A percentile compares a stretch with the other conserved stretches of the same genome.
phyloP scores from a whole-genome alignment of 1,284 basidiomycete genomes.

The Testicularia cyperi region DNA sequence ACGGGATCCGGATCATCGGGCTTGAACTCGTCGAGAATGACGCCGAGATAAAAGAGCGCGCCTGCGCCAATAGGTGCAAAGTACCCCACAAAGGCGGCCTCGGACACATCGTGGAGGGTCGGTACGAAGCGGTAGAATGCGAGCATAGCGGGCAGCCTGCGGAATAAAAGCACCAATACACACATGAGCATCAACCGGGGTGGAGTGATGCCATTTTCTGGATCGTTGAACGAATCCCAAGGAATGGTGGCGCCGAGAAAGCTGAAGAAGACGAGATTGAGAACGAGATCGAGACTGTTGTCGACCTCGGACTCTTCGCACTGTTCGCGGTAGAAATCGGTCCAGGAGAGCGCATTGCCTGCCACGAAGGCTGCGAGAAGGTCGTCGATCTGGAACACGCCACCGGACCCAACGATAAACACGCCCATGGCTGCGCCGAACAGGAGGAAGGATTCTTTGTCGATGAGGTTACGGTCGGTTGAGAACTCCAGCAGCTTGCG shows the following conservation, averaged over 20 bases:
- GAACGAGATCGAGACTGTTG: constrained; percentile 47
- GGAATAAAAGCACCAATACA: constrained; percentile 62
- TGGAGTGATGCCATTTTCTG: constrained; percentile 54
- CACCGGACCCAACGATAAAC: constrained; percentile 47
- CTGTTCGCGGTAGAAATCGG: constrained; percentile 52
- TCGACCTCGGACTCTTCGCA: constrained; percentile 53
- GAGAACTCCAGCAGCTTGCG: constrained; percentile 39
- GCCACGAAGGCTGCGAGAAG: constrained; percentile 50
- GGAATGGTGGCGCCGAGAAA: constrained; percentile 56
- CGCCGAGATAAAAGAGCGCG: constrained; percentile 42
- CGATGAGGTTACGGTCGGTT: constrained; percentile 43
- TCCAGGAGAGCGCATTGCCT: constrained; percentile 49
- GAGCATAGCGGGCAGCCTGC: constrained; percentile 56
- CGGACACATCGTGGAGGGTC: constrained; percentile 42
- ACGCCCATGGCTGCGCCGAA: constrained; percentile 46
- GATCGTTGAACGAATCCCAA: constrained; percentile 44
- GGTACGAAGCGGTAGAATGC: constrained; percentile 53
- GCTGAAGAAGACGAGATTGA: constrained; percentile 60
- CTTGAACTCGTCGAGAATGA: constrained; percentile 42
- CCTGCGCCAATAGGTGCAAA: constrained; percentile 63
- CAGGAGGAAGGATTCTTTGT: constrained; percentile 51
- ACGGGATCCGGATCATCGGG: constrained; percentile 16
- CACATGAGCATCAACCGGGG: constrained; percentile 60
- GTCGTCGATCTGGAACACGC: constrained; percentile 43
- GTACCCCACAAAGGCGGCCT: constrained; percentile 60